Percentiles rank a stretch among this genome's conserved stretches.
These are phyloP conservation scores for Populus alba DNA, from an alignment of 345 rosid genomes.

Conservation along the genomic window DNA sequence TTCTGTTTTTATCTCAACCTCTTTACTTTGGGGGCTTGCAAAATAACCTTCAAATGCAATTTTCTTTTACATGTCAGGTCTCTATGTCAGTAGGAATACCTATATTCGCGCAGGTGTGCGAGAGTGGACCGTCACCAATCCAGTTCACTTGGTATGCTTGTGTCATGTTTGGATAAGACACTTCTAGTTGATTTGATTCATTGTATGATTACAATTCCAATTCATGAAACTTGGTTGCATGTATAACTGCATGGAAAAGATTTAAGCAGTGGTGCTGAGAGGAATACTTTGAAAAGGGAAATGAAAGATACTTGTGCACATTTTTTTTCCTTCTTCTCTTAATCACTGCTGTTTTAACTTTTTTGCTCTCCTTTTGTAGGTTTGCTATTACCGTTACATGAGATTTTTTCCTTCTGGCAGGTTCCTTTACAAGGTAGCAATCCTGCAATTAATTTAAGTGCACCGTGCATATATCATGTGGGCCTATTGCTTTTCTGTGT, in stretches of 20 bases:
- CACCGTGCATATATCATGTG: not conserved
- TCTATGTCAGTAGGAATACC: slow-evolving; percentile 92
- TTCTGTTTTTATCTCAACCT: too few species aligned
- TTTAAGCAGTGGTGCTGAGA: not conserved
- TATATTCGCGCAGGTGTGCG: slow-evolving; percentile 84
- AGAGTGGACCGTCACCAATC: slow-evolving; percentile 86
- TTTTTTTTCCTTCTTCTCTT: not conserved
- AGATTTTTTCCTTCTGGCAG: slow-evolving; percentile 87
- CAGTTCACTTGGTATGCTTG: slow-evolving; percentile 83
- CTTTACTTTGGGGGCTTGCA: not conserved
- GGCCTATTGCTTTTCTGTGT: not conserved
- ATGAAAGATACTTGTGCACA: not conserved
- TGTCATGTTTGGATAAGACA: not conserved
- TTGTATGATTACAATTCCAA: not conserved
- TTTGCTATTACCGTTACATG: slow-evolving; percentile 85
- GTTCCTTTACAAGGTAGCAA: slow-evolving; percentile 82
- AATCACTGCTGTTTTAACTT: not conserved
- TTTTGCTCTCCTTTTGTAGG: slow-evolving; percentile 44
- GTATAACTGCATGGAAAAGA: not conserved
- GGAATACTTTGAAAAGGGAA: not conserved
- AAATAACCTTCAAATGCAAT: not conserved
- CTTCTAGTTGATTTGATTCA: not conserved
- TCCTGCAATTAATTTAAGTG: slow-evolving; percentile 11
- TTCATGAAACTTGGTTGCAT: not conserved
- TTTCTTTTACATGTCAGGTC: slow-evolving; percentile 46